A percentile compares a stretch with the other conserved stretches of the same genome.
Conservation (phyloP, 805 yeast species). For the Nakazawaea laoshanensis region DNA sequence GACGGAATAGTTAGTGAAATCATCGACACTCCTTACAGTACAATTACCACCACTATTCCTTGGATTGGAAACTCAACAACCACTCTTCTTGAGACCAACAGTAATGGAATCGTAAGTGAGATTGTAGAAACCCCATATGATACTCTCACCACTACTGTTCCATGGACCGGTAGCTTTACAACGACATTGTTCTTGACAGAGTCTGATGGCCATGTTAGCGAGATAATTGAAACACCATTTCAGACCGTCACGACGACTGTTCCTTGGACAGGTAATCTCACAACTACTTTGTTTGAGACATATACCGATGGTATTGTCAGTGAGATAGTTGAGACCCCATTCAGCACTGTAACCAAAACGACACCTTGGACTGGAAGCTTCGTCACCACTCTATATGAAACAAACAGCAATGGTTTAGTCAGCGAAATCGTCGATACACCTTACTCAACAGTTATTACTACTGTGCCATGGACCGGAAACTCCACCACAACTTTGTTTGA, state of each 20-base stretch:
- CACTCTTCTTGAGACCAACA: background rate
- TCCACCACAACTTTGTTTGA: background rate
- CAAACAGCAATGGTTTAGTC: background rate
- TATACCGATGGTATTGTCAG: background rate
- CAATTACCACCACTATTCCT: background rate
- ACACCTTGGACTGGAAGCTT: background rate
- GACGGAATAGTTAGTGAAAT: background rate
- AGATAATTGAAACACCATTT: background rate
- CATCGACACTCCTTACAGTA: background rate
- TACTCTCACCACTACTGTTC: background rate
- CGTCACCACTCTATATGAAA: background rate
- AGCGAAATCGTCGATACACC: background rate
- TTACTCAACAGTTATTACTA: background rate
- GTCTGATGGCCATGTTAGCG: background rate
- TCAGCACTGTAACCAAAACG: background rate
- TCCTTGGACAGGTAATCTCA: no score
- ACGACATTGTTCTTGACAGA: background rate
- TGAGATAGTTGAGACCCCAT: background rate
- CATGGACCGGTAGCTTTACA: background rate
- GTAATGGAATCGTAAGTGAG: background rate
- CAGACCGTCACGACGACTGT: no score
- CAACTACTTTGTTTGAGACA: no score
- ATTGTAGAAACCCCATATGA: background rate
- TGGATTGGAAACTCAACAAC: background rate
- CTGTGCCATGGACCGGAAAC: background rate